Percentiles rank a stretch among this genome's conserved stretches.
Evolutionary conservation across 306 rosid genomes (phyloP).

Genomic region (Prunus mume): DNA sequence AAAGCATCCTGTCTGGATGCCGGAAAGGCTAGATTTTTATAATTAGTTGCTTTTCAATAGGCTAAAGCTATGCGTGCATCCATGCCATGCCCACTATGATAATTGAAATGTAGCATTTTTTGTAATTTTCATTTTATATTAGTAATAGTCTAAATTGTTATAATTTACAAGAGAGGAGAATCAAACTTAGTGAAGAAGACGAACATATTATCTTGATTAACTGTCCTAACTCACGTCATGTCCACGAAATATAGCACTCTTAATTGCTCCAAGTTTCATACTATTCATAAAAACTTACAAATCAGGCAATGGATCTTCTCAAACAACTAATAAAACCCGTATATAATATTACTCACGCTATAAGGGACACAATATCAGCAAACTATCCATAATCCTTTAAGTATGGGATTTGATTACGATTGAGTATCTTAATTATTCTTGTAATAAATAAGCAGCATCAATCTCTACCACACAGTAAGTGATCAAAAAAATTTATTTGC

Average conservation of each 20-base stretch:
- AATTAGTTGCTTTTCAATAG: slow-evolving; percentile 1
- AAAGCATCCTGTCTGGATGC: slow-evolving; percentile 2
- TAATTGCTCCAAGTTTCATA: not conserved
- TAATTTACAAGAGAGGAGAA: no score
- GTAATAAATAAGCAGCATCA: not conserved
- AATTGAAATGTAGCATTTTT: not conserved
- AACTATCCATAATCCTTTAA: not conserved
- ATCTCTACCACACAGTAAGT: not conserved
- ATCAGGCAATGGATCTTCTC: not conserved
- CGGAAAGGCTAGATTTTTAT: slow-evolving; percentile 1
- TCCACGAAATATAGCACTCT: no score
- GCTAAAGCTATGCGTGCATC: not conserved
- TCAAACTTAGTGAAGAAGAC: no score
- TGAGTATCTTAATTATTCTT: not conserved
- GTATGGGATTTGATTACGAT: not conserved
- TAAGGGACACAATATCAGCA: not conserved
- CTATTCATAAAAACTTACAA: not conserved
- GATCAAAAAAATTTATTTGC: no score
- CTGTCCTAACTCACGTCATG: no score
- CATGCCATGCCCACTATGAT: not conserved
- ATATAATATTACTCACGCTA: not conserved
- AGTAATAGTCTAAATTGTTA: no score
- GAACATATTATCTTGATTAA: no score
- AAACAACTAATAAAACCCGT: not conserved
- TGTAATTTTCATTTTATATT: no score